Percentiles rank a stretch among this genome's conserved stretches.
Evolutionary conservation across 73 alveolate genomes (phyloP).

Genomic region (Paraurostyla sp.): DNA sequence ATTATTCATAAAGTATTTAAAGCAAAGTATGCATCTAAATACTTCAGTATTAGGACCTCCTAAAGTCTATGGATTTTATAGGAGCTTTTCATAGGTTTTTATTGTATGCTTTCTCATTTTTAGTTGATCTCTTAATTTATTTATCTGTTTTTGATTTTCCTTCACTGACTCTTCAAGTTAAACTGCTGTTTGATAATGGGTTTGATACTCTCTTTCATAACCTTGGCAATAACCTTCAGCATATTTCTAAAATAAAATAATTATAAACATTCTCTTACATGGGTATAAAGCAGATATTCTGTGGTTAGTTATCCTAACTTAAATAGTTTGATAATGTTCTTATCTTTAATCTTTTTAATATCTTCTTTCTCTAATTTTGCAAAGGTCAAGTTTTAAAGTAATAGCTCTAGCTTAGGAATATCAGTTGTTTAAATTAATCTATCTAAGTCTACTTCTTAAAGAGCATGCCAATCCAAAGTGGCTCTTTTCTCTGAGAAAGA

Average conservation of each 20-base stretch:
- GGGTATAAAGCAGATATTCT: constrained; percentile 69
- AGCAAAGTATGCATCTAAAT: constrained; percentile 28
- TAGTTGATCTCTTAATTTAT: constrained; percentile 7
- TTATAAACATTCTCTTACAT: background rate
- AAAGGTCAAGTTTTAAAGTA: constrained; percentile 60
- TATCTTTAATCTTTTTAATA: constrained; percentile 64
- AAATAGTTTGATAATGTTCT: constrained; percentile 62
- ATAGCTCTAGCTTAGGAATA: constrained; percentile 9
- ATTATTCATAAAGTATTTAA: constrained; percentile 24
- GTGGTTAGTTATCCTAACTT: constrained; percentile 67
- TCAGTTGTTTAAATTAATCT: background rate
- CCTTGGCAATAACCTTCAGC: constrained; percentile 10
- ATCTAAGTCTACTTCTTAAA: constrained; percentile 16
- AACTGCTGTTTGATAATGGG: constrained; percentile 4
- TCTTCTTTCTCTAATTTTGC: constrained; percentile 60
- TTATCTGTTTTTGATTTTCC: constrained; percentile 35
- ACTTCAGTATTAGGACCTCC: constrained; percentile 32
- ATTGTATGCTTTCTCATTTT: background rate
- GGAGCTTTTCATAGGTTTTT: constrained; percentile 46
- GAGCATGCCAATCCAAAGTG: constrained; percentile 39
- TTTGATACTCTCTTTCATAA: constrained; percentile 51
- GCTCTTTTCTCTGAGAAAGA: constrained; percentile 26
- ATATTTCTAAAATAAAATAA: background rate
- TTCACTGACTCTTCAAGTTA: constrained; percentile 59
- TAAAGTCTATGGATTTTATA: constrained; percentile 18